A percentile compares a stretch with the other conserved stretches of the same genome.
Evolutionary conservation across 2,329 filamentous ascomycete genomes (phyloP).

Genomic region (Aspergillus brunneoviolaceus): DNA sequence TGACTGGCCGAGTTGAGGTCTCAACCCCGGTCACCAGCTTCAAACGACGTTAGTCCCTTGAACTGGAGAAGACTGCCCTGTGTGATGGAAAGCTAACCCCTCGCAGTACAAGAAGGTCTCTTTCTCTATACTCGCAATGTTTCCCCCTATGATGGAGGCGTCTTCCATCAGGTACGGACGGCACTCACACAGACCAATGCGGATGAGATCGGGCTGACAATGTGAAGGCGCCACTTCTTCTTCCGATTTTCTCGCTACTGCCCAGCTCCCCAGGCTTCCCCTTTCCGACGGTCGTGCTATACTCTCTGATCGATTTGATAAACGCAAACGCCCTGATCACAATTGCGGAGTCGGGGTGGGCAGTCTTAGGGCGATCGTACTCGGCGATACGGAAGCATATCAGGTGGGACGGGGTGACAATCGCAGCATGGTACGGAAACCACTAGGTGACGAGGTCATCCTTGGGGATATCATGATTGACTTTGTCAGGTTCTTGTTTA

Average conservation of each 20-base stretch:
- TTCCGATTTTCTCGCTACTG: conserved; percentile 87
- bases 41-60: conserved; percentile 73
- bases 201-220: conserved; percentile 3
- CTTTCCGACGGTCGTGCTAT: conserved; percentile 75
- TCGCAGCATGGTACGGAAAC: conserved; percentile 70
- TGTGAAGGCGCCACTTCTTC: conserved; percentile 74
- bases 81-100: neutral
- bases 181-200: neutral
- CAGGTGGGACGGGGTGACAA: conserved; percentile 69
- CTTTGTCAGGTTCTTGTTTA: conserved; percentile 76
- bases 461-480: conserved; percentile 4
- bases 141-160: conserved; percentile 93
- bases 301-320: conserved; percentile 75
- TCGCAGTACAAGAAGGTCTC: conserved; percentile 85
- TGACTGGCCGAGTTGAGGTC: conserved; percentile 91
- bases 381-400: conserved; percentile 74
- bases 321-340: conserved; percentile 75
- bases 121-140: conserved; percentile 96
- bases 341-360: conserved; percentile 80
- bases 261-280: conserved; percentile 67
- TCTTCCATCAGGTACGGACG: conserved; percentile 61
- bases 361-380: conserved; percentile 71
- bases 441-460: neutral
- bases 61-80: neutral
- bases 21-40: conserved; percentile 97